Evolutionary conservation across 108 stramenopile species (phyloP), one percentile per base, ranked within the genome.

Genomic region (Discostella stelligeroides): DNA sequence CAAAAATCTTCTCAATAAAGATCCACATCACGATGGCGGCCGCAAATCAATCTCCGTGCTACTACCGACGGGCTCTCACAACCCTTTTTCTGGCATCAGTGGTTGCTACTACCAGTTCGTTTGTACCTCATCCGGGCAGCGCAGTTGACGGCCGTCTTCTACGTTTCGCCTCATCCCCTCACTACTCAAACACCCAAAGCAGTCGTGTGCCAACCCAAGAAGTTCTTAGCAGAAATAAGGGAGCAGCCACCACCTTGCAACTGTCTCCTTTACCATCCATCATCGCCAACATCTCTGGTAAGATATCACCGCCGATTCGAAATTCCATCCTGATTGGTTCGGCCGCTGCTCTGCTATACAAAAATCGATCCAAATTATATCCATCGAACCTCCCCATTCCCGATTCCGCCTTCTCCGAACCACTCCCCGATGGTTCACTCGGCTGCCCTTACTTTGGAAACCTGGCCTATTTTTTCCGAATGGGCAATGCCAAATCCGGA

Each of bases 381-480:
- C 66, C 66, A 38, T 37, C 39, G 10, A 51, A 56, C 55, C 34
- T 56, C 17, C 55, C 37, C 9, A 47, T 59, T 10, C 48, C 60
- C 23, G 70, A 70, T 53, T 15, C 70, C 9, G 25, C 57, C 30
- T 70, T 70, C 40, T 23, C 70, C 48, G 70, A 70, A 39, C 70
- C 70, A 14, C 60, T 70, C 20, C 70, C 70, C 43, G 70, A 70
- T 18, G 70, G 60, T 2, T 57, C 27, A 20, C 30, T 73, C 11
- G 74, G 74, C 1, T 75, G 74, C 50, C 74, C 74, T 0, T 42
- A 53, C 23, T 37, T 75, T 30, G 74, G 74, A 17, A 68, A 68
- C 24, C 14, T 51, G 0, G 18, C 9, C 0, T 43, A 60, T 4
- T 39, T 67, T 15, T n/a, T 50, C 38, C 38, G 56, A n/a, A 66